Evolutionary conservation across 495 filamentous ascomycete genomes (phyloP), one percentile per base, ranked within the genome.

Genomic region (Aspergillus sparsus): DNA sequence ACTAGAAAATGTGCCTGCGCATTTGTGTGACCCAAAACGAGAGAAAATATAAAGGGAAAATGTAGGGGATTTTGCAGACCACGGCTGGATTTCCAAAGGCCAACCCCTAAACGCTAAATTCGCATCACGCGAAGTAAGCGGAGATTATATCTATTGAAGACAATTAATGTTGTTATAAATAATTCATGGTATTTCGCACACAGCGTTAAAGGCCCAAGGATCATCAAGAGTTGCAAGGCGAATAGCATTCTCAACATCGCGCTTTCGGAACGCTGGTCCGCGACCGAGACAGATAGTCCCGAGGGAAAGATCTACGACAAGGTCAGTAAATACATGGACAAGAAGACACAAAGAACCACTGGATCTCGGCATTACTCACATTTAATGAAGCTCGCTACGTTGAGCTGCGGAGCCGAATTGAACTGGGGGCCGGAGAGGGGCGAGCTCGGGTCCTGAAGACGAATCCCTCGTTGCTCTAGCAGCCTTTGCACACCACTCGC

Each of bases 401-500:
- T 66, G 31, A 73, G 44, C 49, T 61, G 44, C 34, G 63, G 41
- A 36, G 59, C n/a, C 3, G 50, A 44, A 34, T 61, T 51, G 13
- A 62, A 47, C n/a, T 58, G 56, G 13, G 57, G 58, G 56, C 59
- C 51, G 3, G 55, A 59, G 15, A 49, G 55, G 27, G 39, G 49
- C 27, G 62, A 58, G 52, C 50, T 55, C 39, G 31, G 45, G 18
- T 58, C 62, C 27, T 66, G 56, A 41, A 65, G 21, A 31, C 52
- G 45, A 36, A 66, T 58, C n/a, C 61, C 61, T 37, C 55, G 67
- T 32, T 71, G 62, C 12, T 60, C 59, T 45, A 73, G 35, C 35
- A 66, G 56, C 54, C 41, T 61, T 55, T 71, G 71, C 16, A 71
- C 67, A n/a, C 64, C 71, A 55, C 49, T 65, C n/a, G 67, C 67